Evolutionary conservation across 2,329 filamentous ascomycete species (phyloP), one percentile per base, ranked within the genome.

Genomic region (Lecanoromycetidae sp.): DNA sequence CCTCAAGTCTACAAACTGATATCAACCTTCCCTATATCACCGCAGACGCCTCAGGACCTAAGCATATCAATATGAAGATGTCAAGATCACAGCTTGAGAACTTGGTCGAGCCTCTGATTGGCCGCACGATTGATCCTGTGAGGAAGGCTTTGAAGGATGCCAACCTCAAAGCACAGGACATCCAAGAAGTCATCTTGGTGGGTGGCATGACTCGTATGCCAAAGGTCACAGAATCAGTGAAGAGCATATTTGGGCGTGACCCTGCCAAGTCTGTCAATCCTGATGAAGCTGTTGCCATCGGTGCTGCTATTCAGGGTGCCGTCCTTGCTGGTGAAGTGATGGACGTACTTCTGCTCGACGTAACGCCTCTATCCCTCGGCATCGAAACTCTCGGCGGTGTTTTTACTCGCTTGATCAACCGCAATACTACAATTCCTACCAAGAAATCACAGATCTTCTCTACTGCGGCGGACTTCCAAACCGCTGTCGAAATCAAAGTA

Each of bases 191-290:
- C 58, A 94, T 96, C 66, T 82, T 96, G 35, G 90, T 96, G 47
- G 90, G 90, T 80, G 90, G 90, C 71, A 95, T 95, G 88, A 95
- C 90, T 60, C 90, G 90, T 74, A 96, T 96, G 88, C 90, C 90
- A 66, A 95, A 95, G 83, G 90, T 96, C 57, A 76, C 79, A 54
- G 87, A 95, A 74, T 91, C 87, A 36, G 88, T 95, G 67, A 94
- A 94, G 83, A 80, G 74, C 74, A 88, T 95, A 66, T 96, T 96
- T 68, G 88, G 88, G 57, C 88, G 88, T 65, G 90, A 95, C 48
- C 87, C 90, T 55, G 86, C 88, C 69, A 96, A 95, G 80, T 93
- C 90, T 42, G 88, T 96, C 66, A 96, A 96, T 79, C 90, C 90
- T 51, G 90, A 96, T 58, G 90, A 96, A 78, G 90, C 90, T 67